A percentile compares a stretch with the other conserved stretches of the same genome.
These are phyloP conservation scores for Inonotus hispidus DNA, from an alignment of 1,284 basidiomycete species.

Conservation along the genomic window DNA sequence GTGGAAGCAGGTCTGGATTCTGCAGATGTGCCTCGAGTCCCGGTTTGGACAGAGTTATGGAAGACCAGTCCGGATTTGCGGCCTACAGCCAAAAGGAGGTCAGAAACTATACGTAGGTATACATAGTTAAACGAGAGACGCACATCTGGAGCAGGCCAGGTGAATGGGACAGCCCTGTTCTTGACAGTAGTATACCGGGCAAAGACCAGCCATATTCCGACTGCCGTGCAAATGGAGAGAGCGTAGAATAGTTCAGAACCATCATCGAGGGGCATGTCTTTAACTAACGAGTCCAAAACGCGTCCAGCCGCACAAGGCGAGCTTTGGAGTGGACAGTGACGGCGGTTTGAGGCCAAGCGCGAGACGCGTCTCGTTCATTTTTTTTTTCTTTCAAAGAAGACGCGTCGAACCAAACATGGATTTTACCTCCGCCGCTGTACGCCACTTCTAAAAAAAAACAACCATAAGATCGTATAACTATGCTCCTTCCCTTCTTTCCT, in stretches of 20 bases:
- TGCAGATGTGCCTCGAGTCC: constrained; percentile 57
- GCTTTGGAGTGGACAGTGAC: not conserved
- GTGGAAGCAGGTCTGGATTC: constrained; percentile 49
- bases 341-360: not conserved
- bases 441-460: no score
- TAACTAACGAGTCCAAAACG: not conserved
- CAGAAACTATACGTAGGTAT: not conserved
- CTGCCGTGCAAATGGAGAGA: constrained; percentile 58
- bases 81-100: constrained; percentile 25
- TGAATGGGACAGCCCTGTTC: constrained; percentile 67
- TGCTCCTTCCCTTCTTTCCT: not conserved
- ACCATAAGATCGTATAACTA: not conserved
- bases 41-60: constrained; percentile 50
- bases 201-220: constrained; percentile 73
- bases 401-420: not conserved
- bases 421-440: not conserved
- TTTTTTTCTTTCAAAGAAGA: not conserved
- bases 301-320: not conserved
- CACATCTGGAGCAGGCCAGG: constrained; percentile 54
- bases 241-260: constrained; percentile 48
- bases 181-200: constrained; percentile 65
- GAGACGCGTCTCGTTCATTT: not conserved
- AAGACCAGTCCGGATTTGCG: constrained; percentile 56
- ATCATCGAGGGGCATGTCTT: constrained; percentile 27
- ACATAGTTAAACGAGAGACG: constrained; percentile 21